These are phyloP conservation scores for Suillus hirtellus DNA, from an alignment of 768 basidiomycete species.

Conservation along the genomic window DNA sequence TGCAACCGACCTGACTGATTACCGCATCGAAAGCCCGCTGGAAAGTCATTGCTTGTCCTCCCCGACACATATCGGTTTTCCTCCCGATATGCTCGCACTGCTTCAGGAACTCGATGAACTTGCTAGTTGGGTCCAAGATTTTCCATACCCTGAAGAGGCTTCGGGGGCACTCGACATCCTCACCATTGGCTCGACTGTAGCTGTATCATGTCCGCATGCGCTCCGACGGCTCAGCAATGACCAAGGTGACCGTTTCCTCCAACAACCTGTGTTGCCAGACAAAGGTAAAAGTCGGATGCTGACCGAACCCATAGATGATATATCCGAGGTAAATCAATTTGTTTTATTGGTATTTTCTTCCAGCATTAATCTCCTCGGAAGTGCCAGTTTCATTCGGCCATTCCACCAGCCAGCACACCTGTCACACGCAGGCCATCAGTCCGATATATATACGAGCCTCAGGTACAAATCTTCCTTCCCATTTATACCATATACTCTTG, in stretches of 20 bases:
- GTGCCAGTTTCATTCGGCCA: not conserved
- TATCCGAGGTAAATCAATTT: not conserved
- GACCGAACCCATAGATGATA: slow-evolving; percentile 7
- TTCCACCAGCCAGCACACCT: not conserved
- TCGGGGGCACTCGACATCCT: not conserved
- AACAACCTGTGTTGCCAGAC: not conserved
- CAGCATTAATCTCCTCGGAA: not conserved
- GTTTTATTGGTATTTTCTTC: not conserved
- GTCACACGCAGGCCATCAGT: slow-evolving; percentile 9
- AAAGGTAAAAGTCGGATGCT: slow-evolving; percentile 28
- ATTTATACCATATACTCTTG: not conserved
- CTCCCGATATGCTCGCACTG: slow-evolving; percentile 28
- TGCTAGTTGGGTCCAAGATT: slow-evolving; percentile 26
- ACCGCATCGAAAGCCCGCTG: not conserved
- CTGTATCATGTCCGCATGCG: slow-evolving; percentile 3
- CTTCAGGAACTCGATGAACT: slow-evolving; percentile 30
- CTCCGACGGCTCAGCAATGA: not conserved
- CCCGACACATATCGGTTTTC: slow-evolving; percentile 20
- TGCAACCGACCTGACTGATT: slow-evolving; percentile 5
- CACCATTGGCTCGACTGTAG: not conserved
- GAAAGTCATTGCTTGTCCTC: slow-evolving; percentile 6
- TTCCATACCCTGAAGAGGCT: slow-evolving; percentile 19
- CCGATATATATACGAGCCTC: slow-evolving; percentile 31
- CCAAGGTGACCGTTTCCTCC: not conserved
- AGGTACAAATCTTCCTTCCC: slow-evolving; percentile 16